These are phyloP conservation scores for Zychaea mexicana DNA, from an alignment of 371 early-diverging fungal genomes.

Conservation along the genomic window DNA sequence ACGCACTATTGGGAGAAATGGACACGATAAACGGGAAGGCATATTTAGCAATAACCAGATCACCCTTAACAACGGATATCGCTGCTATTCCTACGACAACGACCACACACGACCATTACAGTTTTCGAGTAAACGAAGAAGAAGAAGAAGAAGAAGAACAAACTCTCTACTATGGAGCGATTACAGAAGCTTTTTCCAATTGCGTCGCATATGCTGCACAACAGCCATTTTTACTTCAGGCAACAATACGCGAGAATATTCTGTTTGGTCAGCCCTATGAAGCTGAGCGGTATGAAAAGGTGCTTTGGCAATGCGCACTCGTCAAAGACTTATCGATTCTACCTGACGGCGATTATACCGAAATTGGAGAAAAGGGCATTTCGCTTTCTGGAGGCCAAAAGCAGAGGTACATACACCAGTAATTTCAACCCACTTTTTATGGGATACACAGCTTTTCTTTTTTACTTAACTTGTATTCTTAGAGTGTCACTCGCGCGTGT, in stretches of 20 bases:
- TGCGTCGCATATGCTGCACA: constrained; percentile 79
- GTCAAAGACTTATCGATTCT: constrained; percentile 78
- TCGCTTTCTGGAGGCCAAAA: constrained; percentile 72
- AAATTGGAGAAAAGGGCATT: constrained; percentile 83
- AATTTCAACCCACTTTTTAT: too few relatives aligned
- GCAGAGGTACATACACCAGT: too few relatives aligned
- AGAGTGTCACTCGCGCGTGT: constrained; percentile 75
- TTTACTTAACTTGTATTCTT: too few relatives aligned
- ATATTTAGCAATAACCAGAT: neutral
- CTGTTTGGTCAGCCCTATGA: constrained; percentile 79
- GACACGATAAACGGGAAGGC: constrained; percentile 51
- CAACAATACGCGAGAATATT: constrained; percentile 83
- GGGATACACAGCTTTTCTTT: neutral
- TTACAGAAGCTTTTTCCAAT: constrained; percentile 23
- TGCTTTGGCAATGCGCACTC: constrained; percentile 66
- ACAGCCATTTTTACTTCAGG: constrained; percentile 82
- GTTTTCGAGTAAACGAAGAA: too few relatives aligned
- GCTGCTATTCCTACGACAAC: too few relatives aligned
- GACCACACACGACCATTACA: too few relatives aligned
- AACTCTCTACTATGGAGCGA: constrained; percentile 24
- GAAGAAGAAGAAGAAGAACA: constrained; percentile 23
- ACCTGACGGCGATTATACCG: constrained; percentile 80
- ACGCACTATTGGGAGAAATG: constrained; percentile 75
- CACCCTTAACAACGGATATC: neutral
- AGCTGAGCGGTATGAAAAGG: constrained; percentile 63